Evolutionary conservation across 2,329 filamentous ascomycete species (phyloP), one percentile per base, ranked within the genome.

Genomic region (Aspergillus candidus): DNA sequence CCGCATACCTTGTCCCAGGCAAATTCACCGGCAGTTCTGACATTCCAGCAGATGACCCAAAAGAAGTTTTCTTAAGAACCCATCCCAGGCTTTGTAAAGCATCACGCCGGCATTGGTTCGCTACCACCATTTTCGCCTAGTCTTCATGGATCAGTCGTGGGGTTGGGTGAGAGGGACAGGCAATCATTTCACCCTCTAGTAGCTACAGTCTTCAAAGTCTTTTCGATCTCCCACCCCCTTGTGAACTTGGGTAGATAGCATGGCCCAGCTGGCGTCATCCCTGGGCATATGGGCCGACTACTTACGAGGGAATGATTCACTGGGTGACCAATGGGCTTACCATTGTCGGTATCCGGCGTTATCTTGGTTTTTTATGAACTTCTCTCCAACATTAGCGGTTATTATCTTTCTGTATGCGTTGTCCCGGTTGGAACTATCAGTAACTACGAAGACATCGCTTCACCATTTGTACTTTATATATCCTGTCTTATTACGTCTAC

Each of bases 11-110:
- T 27, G 6, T 27, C 22, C 22, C 6, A 10, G 22, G 22, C 22
- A 6, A 27, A 10, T 10, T 27, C 2, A 27, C 3, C 22, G 10
- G 7, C 22, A 27, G 22, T 27, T 27, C 52, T 54, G 31, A 54
- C 42, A 7, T 8, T 27, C 11, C 17, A 30, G 11, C 35, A 63
- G 60, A 51, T 63, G 37, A 61, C 59, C 10, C 60, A 63, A 35
- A 63, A 61, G 41, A 63, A 61, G 38, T 45, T 49, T 14, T 38
- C 44, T 14, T 36, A 36, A n/a, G 47, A 41, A 18, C n/a, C 43
- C 15, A 35, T 18, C 33, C 8, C 44, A 38, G 32, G 33, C 36
- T 35, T 12, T 18, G 18, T n/a, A 7, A 14, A 31, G 18, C 30
- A 15, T 11, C 32, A 17, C 40, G 14, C 7, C 22, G 22, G 6